These are phyloP conservation scores for Trametes cingulata DNA, from an alignment of 768 basidiomycete genomes.

Conservation along the genomic window DNA sequence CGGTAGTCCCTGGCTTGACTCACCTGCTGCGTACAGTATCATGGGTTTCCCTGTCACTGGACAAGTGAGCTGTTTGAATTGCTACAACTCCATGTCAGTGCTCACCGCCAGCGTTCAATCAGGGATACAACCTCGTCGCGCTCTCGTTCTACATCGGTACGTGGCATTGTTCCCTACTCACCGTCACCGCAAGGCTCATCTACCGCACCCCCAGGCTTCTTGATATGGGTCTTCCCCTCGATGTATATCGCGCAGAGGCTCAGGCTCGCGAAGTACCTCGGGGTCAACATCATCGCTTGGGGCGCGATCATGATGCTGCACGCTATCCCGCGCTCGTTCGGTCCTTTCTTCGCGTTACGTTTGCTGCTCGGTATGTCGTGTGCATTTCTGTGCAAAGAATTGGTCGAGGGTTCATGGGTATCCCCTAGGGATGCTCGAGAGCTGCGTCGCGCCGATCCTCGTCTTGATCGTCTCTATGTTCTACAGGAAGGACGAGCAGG, in stretches of 20 bases:
- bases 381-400: background rate
- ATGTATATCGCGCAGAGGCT: slow-evolving; percentile 65
- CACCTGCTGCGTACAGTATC: slow-evolving; percentile 40
- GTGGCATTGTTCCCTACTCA: too few relatives aligned
- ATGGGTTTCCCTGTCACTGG: slow-evolving; percentile 69
- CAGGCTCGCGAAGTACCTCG: slow-evolving; percentile 61
- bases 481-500: slow-evolving; percentile 70
- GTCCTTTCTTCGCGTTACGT: slow-evolving; percentile 63
- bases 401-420: background rate
- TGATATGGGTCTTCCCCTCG: slow-evolving; percentile 67
- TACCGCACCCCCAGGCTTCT: slow-evolving; percentile 42
- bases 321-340: slow-evolving; percentile 55
- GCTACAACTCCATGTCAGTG: background rate
- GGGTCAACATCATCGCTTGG: slow-evolving; percentile 62
- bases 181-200: too few relatives aligned
- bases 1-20: background rate
- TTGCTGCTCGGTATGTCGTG: slow-evolving; percentile 52
- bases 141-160: slow-evolving; percentile 64
- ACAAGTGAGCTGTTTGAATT: slow-evolving; percentile 40
- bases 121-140: slow-evolving; percentile 68
- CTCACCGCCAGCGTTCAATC: background rate
- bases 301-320: slow-evolving; percentile 62
- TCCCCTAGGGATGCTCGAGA: slow-evolving; percentile 63
- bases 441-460: slow-evolving; percentile 63
- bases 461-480: slow-evolving; percentile 68